Base-by-base conservation (phyloP, 2,329 filamentous ascomycete genomes). In the Xylaria sp. region DNA sequence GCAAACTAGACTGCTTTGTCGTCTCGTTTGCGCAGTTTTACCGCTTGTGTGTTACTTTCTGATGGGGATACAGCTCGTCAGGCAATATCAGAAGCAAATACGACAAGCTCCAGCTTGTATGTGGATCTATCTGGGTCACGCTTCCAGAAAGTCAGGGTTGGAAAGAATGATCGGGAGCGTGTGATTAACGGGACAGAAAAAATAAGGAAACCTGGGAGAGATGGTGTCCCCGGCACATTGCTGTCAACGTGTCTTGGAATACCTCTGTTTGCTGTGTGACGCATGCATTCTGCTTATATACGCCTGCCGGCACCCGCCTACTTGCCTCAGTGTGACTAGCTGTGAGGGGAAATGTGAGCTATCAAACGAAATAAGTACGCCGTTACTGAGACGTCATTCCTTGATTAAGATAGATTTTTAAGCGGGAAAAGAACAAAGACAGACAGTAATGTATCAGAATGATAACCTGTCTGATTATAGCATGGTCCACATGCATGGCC, bases 191-290 rank as follows among this genome's bases (percentile, higher is more conserved):
- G 28, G n/a, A 55, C 6, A 36, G n/a, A 15, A 15, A 23, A 4
- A 28, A 58, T 13, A 30, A 52, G 32, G 32, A 56, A 61, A 55
- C 15, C 15, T n/a, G n/a, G 39, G 12, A 55, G 15, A 2, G 7
- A 13, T 32, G 6, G 2, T 57, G 20, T 43, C 36, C 25, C 25
- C 12, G 6, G n/a, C 23, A 32, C 6, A 25, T n/a, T 48, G 28
- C 13, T 50, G 10, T 28, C 8, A 1, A 30, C 3, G 8, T n/a
- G 30, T 43, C 45, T 3, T n/a, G 34, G 48, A 30, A 18, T 13
- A 20, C 39, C 36, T 55, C 23, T n/a, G 28, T 63, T 58, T 65
- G 57, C 6, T 32, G 8, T 48, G 60, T 34, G 4, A 41, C 23
- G 32, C n/a, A 32, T 18, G 32, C 28, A 2, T 30, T 34, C 15